Percentiles rank a stretch among this genome's conserved stretches.
phyloP scores from a whole-genome alignment of 768 basidiomycete species.

The Ramaria rubella region DNA sequence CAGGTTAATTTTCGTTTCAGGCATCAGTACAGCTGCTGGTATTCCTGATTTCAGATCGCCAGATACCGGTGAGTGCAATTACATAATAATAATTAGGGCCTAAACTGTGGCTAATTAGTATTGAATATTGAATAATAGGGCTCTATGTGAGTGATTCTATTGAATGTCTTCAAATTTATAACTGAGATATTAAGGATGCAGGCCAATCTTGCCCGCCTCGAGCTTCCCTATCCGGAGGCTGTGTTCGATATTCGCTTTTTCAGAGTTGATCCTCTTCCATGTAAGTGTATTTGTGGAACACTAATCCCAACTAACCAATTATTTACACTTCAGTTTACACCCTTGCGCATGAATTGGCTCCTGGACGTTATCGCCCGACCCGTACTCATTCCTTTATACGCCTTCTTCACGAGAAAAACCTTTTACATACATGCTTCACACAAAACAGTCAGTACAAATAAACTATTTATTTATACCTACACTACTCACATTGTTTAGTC shows the following conservation, averaged over 20 bases:
- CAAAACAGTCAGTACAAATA: slow-evolving; percentile 51
- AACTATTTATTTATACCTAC: background rate
- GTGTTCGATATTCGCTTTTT: slow-evolving; percentile 93
- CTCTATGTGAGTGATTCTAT: slow-evolving; percentile 40
- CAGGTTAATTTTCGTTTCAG: slow-evolving; percentile 25
- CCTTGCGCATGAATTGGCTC: slow-evolving; percentile 89
- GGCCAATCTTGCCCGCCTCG: slow-evolving; percentile 71
- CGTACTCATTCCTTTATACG: slow-evolving; percentile 85
- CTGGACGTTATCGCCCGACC: slow-evolving; percentile 85
- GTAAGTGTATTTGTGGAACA: slow-evolving; percentile 33
- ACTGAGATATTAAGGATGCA: slow-evolving; percentile 22
- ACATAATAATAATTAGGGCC: background rate
- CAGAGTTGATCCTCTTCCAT: slow-evolving; percentile 69
- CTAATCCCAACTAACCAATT: background rate
- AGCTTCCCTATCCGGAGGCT: slow-evolving; percentile 88
- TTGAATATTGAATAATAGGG: slow-evolving; percentile 29
- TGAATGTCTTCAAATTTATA: background rate
- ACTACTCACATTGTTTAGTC: slow-evolving; percentile 22
- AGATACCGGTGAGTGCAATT: slow-evolving; percentile 54
- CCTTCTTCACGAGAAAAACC: slow-evolving; percentile 60
- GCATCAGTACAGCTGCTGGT: slow-evolving; percentile 72
- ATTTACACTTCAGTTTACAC: slow-evolving; percentile 56
- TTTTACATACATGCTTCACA: slow-evolving; percentile 76
- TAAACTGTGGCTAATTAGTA: background rate
- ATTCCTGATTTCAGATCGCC: slow-evolving; percentile 90